Base-by-base conservation (phyloP, 2,329 filamentous ascomycete species). In the Monosporascus sp. region DNA sequence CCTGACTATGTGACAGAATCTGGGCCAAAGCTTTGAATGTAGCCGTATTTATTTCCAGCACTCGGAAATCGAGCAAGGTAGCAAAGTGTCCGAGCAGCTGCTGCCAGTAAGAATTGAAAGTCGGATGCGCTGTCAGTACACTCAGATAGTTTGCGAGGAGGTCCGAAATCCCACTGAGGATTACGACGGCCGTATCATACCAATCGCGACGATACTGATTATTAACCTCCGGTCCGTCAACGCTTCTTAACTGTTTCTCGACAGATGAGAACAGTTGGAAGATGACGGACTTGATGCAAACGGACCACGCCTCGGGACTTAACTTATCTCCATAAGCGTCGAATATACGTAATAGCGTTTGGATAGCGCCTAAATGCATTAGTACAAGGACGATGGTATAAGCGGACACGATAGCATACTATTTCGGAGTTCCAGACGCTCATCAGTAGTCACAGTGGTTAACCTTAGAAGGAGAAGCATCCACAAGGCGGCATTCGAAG, bases 261-360 rank as follows among this genome's bases (percentile, higher is more conserved):
- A 92, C 85, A 0, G 83, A 85, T 4, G 84, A 79, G 3, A 95
- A 71, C 59, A 96, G 83, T 54, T 82, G 83, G 69, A 96, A 92
- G 2, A 96, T 78, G 6, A 97, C 88, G 6, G 82, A 84, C 54
- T 88, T 85, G 51, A 96, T 81, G 61, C 91, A 94, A 27, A 93
- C 79, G 47, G 86, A 85, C 92, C 91, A 97, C 0, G 89, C 86
- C 63, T 88, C 83, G 0, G 89, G 79, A 41, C 81, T 85, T 5
- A 97, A 76, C 50, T 88, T 86, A 59, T 92, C 88, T 11, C 90
- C 90, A 57, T 95, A 95, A 1, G 90, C 91, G 67, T 96, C 91
- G 57, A 97, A 91, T 20, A 97, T 96, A 46, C 91, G 83, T 52
- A 97, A 79, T 3, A 97, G 74, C 0, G 93, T 97, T 68, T 97